Base-by-base conservation (phyloP, 306 rosid genomes). In the Cucurbita ficifolia region DNA sequence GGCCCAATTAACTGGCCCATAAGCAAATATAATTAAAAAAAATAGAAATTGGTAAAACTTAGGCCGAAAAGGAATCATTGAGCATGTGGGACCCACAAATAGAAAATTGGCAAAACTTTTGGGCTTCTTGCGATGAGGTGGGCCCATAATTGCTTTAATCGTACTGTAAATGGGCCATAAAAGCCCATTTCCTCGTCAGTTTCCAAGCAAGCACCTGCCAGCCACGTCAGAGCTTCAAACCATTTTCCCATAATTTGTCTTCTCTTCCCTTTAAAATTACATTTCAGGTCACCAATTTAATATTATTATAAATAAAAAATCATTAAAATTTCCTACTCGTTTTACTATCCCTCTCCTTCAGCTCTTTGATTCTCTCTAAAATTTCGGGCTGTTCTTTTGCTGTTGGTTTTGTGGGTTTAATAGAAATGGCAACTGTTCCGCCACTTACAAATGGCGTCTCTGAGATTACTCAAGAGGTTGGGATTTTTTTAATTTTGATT, bases 401-500 rank as follows among this genome's bases (percentile, higher is more conserved):
- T 1, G 29, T 5, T 33, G 35, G 38, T 12, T 38, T 14, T 16
- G 76, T 72, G 76, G 64, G 53, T n/a, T 72, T 12, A 38, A 39
- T 36, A 42, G 60, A 19, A 38, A 72, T 72, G 76, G 38, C 62
- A 6, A 45, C 65, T 19, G 64, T 36, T 18, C 76, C 19, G 45
- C 65, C 76, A 19, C 38, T 72, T 42, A 1, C 51, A n/a, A 54
- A 72, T 54, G 65, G 76, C 22, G 52, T 72, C 55, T 53, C 63
- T 56, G 76, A 72, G 52, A 72, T 72, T 60, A 61, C 60, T 48
- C 57, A 59, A 22, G 76, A 39, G 22, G 50, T 79, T 75, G 76
- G 75, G 51, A 75, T 70, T 72, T 39, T 67, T 72, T 24, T 59
- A 60, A 7, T 14, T 61, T 22, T 61, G 2, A 64, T 35, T 4